Conservation (phyloP, 768 basidiomycete species). For the Aureoboletus auriporus region DNA sequence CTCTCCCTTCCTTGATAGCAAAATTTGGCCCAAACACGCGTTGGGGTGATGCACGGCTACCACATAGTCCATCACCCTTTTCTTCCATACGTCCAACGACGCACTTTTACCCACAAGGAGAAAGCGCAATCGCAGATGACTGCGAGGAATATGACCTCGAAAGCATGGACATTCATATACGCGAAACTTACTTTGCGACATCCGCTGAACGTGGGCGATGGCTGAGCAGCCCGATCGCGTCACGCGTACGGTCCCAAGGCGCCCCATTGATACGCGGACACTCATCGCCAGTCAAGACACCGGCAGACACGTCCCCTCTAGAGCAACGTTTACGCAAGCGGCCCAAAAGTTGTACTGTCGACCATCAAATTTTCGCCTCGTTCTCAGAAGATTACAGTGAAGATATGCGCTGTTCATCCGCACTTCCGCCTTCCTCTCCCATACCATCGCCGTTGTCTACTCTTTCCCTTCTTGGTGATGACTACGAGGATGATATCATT, state of each 20-base stretch:
- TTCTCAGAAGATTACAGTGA: conserved; percentile 13
- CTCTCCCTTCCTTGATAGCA: conserved; percentile 18
- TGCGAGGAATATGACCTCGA: conserved; percentile 29
- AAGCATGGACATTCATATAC: conserved; percentile 32
- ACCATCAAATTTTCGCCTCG: background rate
- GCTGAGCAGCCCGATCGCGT: conserved; percentile 46
- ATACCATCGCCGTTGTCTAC: conserved; percentile 40
- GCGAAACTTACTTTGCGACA: conserved; percentile 49
- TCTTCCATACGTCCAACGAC: background rate
- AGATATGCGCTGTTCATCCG: conserved; percentile 17
- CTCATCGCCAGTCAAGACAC: conserved; percentile 22
- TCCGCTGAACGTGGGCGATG: conserved; percentile 60
- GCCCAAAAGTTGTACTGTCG: background rate
- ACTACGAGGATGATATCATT: conserved; percentile 7
- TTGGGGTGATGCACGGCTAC: background rate
- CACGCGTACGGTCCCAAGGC: conserved; percentile 13
- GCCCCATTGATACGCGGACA: conserved; percentile 14
- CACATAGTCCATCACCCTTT: conserved; percentile 2
- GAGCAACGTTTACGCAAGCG: conserved; percentile 2
- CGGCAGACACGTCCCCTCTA: conserved; percentile 1
- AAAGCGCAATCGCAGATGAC: conserved; percentile 18
- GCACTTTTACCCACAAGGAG: conserved; percentile 6
- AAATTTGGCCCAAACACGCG: conserved; percentile 9
- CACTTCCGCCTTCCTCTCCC: conserved; percentile 41
- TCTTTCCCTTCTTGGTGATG: conserved; percentile 32